A percentile compares a stretch with the other conserved stretches of the same genome.
Evolutionary conservation across 2,329 filamentous ascomycete genomes (phyloP).

Genomic region (Penicillium sp.): DNA sequence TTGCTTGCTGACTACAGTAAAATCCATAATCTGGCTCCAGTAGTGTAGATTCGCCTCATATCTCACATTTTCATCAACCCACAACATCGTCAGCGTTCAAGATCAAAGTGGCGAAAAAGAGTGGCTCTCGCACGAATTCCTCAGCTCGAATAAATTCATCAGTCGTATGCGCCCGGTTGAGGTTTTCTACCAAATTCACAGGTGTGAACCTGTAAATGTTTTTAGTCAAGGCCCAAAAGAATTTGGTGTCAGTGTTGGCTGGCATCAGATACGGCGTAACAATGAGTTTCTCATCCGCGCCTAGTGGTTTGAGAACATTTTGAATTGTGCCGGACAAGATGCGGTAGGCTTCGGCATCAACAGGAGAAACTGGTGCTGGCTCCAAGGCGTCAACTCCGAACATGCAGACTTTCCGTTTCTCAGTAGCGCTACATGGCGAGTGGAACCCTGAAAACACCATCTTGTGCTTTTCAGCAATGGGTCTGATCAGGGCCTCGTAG

Average conservation of each 20-base stretch:
- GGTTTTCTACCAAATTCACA: constrained; percentile 29
- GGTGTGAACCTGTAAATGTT: constrained; percentile 47
- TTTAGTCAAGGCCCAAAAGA: constrained; percentile 51
- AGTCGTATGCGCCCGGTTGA: constrained; percentile 39
- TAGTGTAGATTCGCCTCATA: neutral
- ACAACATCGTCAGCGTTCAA: constrained; percentile 30
- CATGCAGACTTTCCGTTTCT: constrained; percentile 36
- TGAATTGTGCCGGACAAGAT: constrained; percentile 30
- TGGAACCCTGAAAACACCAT: constrained; percentile 27
- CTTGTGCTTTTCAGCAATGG: constrained; percentile 49
- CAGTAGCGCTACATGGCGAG: constrained; percentile 10
- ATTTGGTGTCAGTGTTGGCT: constrained; percentile 55
- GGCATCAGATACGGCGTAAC: constrained; percentile 56
- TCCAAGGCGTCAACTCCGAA: constrained; percentile 33
- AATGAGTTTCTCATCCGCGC: constrained; percentile 41
- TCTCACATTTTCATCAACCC: neutral
- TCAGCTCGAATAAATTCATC: constrained; percentile 37
- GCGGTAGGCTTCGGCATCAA: constrained; percentile 18
- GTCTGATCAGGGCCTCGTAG: constrained; percentile 52
- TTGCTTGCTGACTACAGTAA: too few species aligned
- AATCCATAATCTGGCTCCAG: too few species aligned
- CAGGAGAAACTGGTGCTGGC: constrained; percentile 16
- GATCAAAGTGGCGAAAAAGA: constrained; percentile 31
- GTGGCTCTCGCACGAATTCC: constrained; percentile 31
- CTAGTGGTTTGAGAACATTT: constrained; percentile 10